Base-by-base conservation (phyloP, 176 grass and related monocot species). In the Poa annua region DNA sequence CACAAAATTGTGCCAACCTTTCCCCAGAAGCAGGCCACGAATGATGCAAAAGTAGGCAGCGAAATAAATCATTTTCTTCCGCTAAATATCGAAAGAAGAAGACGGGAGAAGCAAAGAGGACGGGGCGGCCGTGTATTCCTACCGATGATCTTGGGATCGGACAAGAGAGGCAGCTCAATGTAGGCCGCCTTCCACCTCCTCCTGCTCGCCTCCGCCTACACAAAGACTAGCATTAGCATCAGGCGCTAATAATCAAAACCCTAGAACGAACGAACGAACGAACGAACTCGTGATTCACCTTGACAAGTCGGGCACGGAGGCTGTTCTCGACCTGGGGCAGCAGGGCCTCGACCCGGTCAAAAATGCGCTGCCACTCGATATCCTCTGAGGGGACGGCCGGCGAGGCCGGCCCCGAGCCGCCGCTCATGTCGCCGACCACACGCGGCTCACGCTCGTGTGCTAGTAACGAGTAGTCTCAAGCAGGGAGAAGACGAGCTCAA, bases 71-170 rank as follows among this genome's bases (percentile, higher is more conserved):
- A 42, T 8, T 45, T 45, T 45, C 42, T 45, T 45, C 11, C 2
- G 42, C 10, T 7, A 11, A 45, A 45, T 45, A 45, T 42, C n/a
- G n/a, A n/a, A n/a, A n/a, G n/a, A n/a, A n/a, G n/a, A n/a, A n/a
- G n/a, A n/a, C n/a, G n/a, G n/a, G n/a, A n/a, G n/a, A n/a, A n/a
- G n/a, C n/a, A n/a, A n/a, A n/a, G n/a, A n/a, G n/a, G n/a, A n/a
- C n/a, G n/a, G n/a, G n/a, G n/a, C n/a, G n/a, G n/a, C n/a, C n/a
- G n/a, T n/a, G n/a, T n/a, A n/a, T n/a, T 4, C 39, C 14, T 47
- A 89, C 91, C 87, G 56, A 9, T 29, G 1, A 83, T 44, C 51
- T 89, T 89, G 59, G 84, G 78, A 81, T 69, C 81, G 7, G 84
- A 71, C 77, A 81, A 79, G 15, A 32, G 7, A 49, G 63, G 44